Evolutionary conservation across 352 stramenopile species (phyloP), one percentile per base, ranked within the genome.

Genomic region (Phytophthora ramorum): DNA sequence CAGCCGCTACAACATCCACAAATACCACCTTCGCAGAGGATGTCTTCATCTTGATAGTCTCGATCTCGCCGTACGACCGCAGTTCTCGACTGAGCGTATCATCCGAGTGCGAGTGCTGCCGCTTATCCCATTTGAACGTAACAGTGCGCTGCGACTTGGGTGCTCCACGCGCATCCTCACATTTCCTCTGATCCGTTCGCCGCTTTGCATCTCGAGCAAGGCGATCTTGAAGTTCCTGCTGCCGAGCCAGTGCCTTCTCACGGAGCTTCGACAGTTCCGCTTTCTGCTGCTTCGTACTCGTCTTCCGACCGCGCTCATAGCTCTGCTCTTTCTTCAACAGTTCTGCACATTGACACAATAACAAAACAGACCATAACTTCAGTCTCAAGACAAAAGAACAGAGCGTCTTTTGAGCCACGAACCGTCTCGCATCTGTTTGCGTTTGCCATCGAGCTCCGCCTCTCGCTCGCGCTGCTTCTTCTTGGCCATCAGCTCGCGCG

Each of bases 71-170:
- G 56, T 91, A 91, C 7, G 53, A 57, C 12, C 83, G 83, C 16
- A 95, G 73, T 19, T 63, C 64, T 37, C 63, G 65, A 56, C 67
- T 90, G 24, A 95, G 78, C 26, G 85, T 91, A 22, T 93, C 81
- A 47, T 93, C 85, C 20, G 85, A 93, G 59, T 93, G 87, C 14
- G 87, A 93, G 17, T 69, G 68, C 51, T 82, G 72, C 24, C 75
- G 82, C 45, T 78, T 78, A 57, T 91, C 81, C 87, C 87, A 95
- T 51, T 92, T 92, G 40, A 95, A 67, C 4, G 76, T 89, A n/a
- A 95, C 80, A 4, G 83, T 92, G 10, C 87, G 81, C 50, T 92
- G 74, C 9, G 85, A 83, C 58, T 89, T 93, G 14, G 75, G 61
- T 13, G 59, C 70, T 40, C 58, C 48, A 7, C 51, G 40, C 62